Base-by-base conservation (phyloP, 345 rosid genomes). In the Nasturtium officinale region DNA sequence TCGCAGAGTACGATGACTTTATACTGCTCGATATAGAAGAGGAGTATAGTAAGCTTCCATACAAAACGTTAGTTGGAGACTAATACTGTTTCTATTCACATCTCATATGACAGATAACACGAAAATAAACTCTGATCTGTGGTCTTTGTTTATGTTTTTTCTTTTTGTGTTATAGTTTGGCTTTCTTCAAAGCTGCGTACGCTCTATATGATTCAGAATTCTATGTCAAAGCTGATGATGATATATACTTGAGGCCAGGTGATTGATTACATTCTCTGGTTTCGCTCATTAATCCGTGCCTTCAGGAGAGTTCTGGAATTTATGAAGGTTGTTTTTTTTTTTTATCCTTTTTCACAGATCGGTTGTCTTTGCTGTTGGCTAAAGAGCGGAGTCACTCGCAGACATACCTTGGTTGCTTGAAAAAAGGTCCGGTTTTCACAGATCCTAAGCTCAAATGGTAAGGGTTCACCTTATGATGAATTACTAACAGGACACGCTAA, bases 41-140 rank as follows among this genome's bases (percentile, higher is more conserved):
- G 92, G 90, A 91, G 90, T 94, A 94, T 66, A 94, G 98, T 85
- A 85, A 87, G 87, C 98, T 94, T 33, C 97, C 98, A 2, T 85
- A 91, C 88, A 94, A 94, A 94, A 94, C 97, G 98, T 94, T 77
- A 87, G 94, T 87, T 76, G 58, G 47, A 77, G 40, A 50, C 20
- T 47, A 54, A 46, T 48, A 52, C 43, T 56, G 30, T 37, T 25
- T 10, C 35, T 50, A 1, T 43, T 65, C n/a, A 17, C 16, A 23
- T 37, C 6, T 16, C 15, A 8, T 70, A 16, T 62, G 58, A 15
- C 9, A 11, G 37, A n/a, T 64, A 11, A 50, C 53, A 3, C 0
- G 48, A 12, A 48, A 12, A 18, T 3, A 32, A 0, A 0, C 46
- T 46, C 20, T 61, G 9, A 64, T 70, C 11, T 29, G 9, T 71